A percentile compares a stretch with the other conserved stretches of the same genome.
phyloP scores from a whole-genome alignment of 345 rosid genomes.

The Leavenworthia alabamica region DNA sequence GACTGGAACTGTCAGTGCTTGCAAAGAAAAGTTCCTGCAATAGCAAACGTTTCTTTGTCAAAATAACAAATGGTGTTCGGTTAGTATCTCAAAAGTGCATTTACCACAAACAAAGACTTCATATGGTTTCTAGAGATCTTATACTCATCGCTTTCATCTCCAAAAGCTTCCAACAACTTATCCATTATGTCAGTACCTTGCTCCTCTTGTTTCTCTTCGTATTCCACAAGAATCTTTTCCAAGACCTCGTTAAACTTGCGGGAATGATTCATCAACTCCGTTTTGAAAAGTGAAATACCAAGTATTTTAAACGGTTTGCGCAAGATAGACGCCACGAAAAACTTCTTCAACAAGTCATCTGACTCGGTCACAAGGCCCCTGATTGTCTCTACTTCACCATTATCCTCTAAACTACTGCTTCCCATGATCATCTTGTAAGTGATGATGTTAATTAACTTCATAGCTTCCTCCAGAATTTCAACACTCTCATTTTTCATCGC shows the following conservation, averaged over 20 bases:
- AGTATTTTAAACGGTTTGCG: not conserved
- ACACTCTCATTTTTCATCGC: slow-evolving; percentile 6
- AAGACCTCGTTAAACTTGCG: slow-evolving; percentile 40
- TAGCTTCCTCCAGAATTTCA: not conserved
- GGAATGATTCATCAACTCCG: slow-evolving; percentile 41
- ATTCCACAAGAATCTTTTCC: slow-evolving; percentile 55
- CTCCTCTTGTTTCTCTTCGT: slow-evolving; percentile 27
- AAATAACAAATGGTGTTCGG: too few relatives aligned
- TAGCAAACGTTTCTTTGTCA: too few relatives aligned
- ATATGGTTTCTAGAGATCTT: slow-evolving; percentile 51
- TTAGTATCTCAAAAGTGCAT: too few relatives aligned
- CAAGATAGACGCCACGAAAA: not conserved
- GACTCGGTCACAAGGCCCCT: not conserved
- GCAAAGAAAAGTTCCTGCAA: too few relatives aligned
- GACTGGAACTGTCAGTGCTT: too few relatives aligned
- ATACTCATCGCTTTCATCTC: slow-evolving; percentile 47
- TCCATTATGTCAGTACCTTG: slow-evolving; percentile 38
- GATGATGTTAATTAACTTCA: not conserved
- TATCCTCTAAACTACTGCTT: slow-evolving; percentile 10
- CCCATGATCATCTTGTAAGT: slow-evolving; percentile 10
- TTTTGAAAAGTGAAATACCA: slow-evolving; percentile 35
- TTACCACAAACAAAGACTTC: slow-evolving; percentile 60
- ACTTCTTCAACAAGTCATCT: not conserved
- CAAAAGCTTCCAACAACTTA: slow-evolving; percentile 42
- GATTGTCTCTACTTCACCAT: not conserved